Percentiles rank a stretch among this genome's conserved stretches.
Evolutionary conservation across 1,139 yeast species (phyloP).

Genomic region (Hemisphaericaspora xylofermentans): DNA sequence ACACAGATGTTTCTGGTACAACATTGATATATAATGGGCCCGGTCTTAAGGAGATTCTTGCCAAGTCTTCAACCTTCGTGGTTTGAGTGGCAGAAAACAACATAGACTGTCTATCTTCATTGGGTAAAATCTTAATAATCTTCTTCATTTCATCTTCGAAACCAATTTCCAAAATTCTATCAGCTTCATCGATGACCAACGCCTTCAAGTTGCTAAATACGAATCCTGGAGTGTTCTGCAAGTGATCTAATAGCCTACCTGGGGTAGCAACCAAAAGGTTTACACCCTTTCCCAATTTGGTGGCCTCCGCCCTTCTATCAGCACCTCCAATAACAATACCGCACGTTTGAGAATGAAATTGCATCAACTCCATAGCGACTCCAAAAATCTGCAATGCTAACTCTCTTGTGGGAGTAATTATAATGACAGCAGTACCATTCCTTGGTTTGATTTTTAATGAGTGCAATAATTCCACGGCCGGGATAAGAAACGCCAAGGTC

Average conservation of each 20-base stretch:
- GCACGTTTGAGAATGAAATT: constrained; percentile 86
- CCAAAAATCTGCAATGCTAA: constrained; percentile 96
- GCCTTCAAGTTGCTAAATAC: constrained; percentile 94
- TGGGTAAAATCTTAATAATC: constrained; percentile 89
- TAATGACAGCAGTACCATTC: constrained; percentile 86
- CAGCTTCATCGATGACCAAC: constrained; percentile 93
- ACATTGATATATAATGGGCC: constrained; percentile 97
- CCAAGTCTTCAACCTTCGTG: constrained; percentile 96
- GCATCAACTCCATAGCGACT: constrained; percentile 92
- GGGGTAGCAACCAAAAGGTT: constrained; percentile 95
- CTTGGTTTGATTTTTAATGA: constrained; percentile 60
- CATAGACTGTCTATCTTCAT: constrained; percentile 94
- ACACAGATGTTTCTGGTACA: constrained; percentile 74
- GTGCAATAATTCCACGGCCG: constrained; percentile 89
- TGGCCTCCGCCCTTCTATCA: constrained; percentile 95
- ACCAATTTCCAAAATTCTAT: constrained; percentile 93
- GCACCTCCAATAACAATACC: constrained; percentile 99
- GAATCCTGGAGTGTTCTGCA: constrained; percentile 93
- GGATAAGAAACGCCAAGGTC: constrained; percentile 90
- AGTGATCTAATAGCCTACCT: constrained; percentile 92
- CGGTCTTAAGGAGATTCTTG: constrained; percentile 89
- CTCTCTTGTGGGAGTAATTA: constrained; percentile 84
- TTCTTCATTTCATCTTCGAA: constrained; percentile 99
- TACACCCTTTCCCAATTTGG: constrained; percentile 89
- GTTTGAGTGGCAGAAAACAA: constrained; percentile 98